Evolutionary conservation across 106 monocot genomes (phyloP), one percentile per base, ranked within the genome.

Genomic region (Platanthera zijinensis): DNA sequence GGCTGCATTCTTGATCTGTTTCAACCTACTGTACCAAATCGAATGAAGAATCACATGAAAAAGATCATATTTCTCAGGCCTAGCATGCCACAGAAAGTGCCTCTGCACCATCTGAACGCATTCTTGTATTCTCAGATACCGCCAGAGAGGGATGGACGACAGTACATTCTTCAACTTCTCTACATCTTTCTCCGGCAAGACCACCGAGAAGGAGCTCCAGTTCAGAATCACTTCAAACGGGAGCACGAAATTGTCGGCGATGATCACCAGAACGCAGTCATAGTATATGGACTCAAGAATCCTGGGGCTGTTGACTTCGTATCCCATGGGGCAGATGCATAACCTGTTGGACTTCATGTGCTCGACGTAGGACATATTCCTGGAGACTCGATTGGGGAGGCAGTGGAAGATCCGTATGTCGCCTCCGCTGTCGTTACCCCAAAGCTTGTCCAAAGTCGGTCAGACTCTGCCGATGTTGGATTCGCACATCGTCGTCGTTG

Each of bases 31-130:
- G 30, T 88, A 88, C 96, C 96, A 97, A 61, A 93, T 84, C 4
- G 96, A 93, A 77, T 97, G 96, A 75, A 97, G 80, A 75, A 97
- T 89, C 91, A 97, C 86, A 74, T 99, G 86, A 75, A 94, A 99
- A 5, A 99, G 22, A 81, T 99, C 97, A 77, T 94, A 92, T 66
- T 85, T 91, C 39, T 86, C 51, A 21, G 97, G 97, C 75, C 62
- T 88, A 6, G 78, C n/a, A 81, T 99, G 87, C 97, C 94, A 99
- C 14, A 94, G 30, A 70, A 99, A 99, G 74, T 99, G 97, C 67
- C 74, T 91, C 89, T 99, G 97, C 61, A 94, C 56, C 76, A 74
- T 89, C 72, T 77, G 78, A 9, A 94, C 88, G 59, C 84, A 84
- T 46, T 50, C 76, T 10, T 92, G 94, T 89, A 99, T 78, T 12